Percentiles rank a stretch among this genome's conserved stretches.
Evolutionary conservation across 352 stramenopile genomes (phyloP).

Genomic region (Pythium rhizo-oryzae): DNA sequence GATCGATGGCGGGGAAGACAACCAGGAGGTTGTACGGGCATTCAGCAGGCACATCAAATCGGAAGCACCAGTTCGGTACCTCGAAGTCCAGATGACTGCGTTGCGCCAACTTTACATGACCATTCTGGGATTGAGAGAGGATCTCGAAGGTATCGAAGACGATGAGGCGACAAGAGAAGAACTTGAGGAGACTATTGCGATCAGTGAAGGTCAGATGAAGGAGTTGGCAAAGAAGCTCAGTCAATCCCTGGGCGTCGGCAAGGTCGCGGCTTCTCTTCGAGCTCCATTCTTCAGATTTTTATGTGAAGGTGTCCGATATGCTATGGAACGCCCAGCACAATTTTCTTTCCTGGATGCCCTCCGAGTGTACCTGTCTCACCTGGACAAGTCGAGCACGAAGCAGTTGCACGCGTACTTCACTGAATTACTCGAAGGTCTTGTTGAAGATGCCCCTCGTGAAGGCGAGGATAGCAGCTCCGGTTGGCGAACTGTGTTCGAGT

Average conservation of each 20-base stretch:
- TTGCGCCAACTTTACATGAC: conserved; percentile 70
- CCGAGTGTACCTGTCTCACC: conserved; percentile 66
- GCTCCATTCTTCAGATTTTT: conserved; percentile 84
- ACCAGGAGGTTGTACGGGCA: conserved; percentile 72
- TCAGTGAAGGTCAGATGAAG: conserved; percentile 53
- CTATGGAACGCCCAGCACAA: conserved; percentile 54
- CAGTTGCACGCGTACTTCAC: conserved; percentile 75
- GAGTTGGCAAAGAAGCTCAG: conserved; percentile 82
- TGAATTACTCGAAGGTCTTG: conserved; percentile 52
- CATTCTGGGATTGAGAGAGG: conserved; percentile 68
- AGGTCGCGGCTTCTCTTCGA: conserved; percentile 60
- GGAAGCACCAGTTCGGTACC: conserved; percentile 74
- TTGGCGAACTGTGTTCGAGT: conserved; percentile 74
- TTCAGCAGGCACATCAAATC: conserved; percentile 82
- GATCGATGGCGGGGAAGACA: conserved; percentile 50
- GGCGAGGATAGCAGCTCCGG: conserved; percentile 42
- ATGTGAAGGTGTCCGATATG: conserved; percentile 77
- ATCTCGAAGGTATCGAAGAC: conserved; percentile 39
- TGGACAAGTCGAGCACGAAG: conserved; percentile 64
- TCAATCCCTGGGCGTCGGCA: conserved; percentile 80
- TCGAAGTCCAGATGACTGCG: conserved; percentile 89
- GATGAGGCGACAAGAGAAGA: conserved; percentile 50
- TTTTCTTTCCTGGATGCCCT: conserved; percentile 76
- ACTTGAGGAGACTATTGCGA: conserved; percentile 55
- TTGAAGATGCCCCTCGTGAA: conserved; percentile 41